Percentiles rank a stretch among this genome's conserved stretches.
These are phyloP conservation scores for Didymella keratinophila DNA, from an alignment of 2,329 filamentous ascomycete genomes.

Conservation along the genomic window DNA sequence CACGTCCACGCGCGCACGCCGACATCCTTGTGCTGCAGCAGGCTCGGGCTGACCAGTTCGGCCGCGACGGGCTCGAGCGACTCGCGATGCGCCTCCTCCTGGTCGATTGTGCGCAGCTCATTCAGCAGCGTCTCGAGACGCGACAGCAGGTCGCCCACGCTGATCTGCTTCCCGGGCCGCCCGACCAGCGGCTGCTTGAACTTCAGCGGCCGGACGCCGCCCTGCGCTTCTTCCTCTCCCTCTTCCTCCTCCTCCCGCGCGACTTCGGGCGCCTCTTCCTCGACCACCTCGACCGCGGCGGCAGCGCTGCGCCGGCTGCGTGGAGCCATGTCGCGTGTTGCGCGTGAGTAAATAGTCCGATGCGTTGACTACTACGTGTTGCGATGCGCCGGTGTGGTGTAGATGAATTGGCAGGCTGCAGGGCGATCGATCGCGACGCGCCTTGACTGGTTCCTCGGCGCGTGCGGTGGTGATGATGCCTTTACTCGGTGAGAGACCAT, in stretches of 20 bases:
- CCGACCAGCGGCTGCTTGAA: conserved; percentile 91
- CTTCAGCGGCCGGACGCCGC: conserved; percentile 59
- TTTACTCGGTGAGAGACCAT: conserved; percentile 13
- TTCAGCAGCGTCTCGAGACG: conserved; percentile 81
- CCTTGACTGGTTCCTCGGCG: conserved; percentile 10
- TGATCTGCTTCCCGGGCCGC: conserved; percentile 89
- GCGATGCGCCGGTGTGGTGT: conserved; percentile 2
- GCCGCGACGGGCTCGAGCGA: conserved; percentile 85
- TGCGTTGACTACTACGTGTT: conserved; percentile 1
- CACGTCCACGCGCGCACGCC: conserved; percentile 90
- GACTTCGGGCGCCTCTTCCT: conserved; percentile 31
- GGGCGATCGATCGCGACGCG: conserved; percentile 17
- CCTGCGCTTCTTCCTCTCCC: conserved; percentile 30
- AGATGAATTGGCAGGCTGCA: no score
- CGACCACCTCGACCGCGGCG: conserved; percentile 43
- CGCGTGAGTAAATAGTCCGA: conserved; percentile 24
- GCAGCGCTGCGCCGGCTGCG: conserved; percentile 50
- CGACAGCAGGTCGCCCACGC: conserved; percentile 80
- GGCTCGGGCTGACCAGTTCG: conserved; percentile 80
- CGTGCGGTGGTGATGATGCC: conserved; percentile 21
- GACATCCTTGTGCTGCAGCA: conserved; percentile 90
- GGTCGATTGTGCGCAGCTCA: conserved; percentile 85
- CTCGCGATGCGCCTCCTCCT: conserved; percentile 83
- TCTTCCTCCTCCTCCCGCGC: conserved; percentile 62
- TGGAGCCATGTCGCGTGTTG: conserved; percentile 49